These are phyloP conservation scores for Puccinia novopanici DNA, from an alignment of 1,284 basidiomycete genomes.

Conservation along the genomic window DNA sequence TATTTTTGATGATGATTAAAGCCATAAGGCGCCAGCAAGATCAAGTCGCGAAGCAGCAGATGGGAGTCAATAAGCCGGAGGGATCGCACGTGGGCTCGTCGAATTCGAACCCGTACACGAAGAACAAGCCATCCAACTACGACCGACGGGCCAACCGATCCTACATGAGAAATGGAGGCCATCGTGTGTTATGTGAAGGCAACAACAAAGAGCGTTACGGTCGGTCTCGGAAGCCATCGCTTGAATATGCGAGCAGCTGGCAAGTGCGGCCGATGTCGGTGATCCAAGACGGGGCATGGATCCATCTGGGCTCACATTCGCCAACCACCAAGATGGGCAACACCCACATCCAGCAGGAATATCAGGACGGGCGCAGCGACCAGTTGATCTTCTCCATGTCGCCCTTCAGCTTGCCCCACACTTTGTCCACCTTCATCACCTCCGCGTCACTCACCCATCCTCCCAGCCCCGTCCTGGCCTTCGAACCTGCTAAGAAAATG, in stretches of 20 bases:
- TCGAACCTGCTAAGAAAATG: neutral
- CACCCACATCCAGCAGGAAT: neutral
- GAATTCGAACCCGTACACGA: slow-evolving; percentile 1
- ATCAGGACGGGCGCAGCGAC: neutral
- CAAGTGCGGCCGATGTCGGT: neutral
- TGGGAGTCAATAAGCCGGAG: neutral
- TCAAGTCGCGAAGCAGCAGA: neutral
- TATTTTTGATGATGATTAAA: neutral
- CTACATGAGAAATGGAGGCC: neutral
- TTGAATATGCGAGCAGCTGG: neutral
- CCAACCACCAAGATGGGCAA: too few relatives aligned
- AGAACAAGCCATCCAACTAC: neutral
- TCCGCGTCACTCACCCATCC: neutral
- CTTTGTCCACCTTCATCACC: neutral
- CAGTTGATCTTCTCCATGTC: slow-evolving; percentile 21
- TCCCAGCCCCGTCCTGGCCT: neutral
- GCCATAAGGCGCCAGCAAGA: neutral
- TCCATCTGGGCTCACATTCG: neutral
- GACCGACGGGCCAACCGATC: neutral
- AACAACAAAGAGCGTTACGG: neutral
- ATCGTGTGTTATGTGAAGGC: neutral
- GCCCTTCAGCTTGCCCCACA: slow-evolving; percentile 21
- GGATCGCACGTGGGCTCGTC: neutral
- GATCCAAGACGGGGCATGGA: too few relatives aligned
- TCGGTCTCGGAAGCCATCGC: neutral